These are phyloP conservation scores for Cladosporium sp. DNA, from an alignment of 2,329 filamentous ascomycete genomes.

Conservation along the genomic window DNA sequence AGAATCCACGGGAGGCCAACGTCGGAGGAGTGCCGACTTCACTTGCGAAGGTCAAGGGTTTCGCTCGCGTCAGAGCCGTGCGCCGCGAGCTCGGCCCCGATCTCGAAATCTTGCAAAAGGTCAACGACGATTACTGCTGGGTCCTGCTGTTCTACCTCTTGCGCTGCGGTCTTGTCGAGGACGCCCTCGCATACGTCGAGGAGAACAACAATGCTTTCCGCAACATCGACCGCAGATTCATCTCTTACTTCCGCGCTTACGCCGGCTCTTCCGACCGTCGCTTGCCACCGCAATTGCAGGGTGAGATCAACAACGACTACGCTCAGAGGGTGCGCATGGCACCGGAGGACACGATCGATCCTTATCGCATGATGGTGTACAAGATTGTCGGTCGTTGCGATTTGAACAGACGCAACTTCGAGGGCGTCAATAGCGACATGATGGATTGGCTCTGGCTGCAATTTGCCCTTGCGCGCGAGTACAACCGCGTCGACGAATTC, in stretches of 20 bases:
- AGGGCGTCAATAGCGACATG: slow-evolving; percentile 55
- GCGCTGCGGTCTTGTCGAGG: slow-evolving; percentile 75
- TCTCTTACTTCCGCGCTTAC: slow-evolving; percentile 82
- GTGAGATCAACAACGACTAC: slow-evolving; percentile 86
- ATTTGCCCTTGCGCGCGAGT: slow-evolving; percentile 59
- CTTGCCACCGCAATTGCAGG: slow-evolving; percentile 73
- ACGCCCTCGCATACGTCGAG: slow-evolving; percentile 83
- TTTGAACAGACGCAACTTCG: slow-evolving; percentile 53
- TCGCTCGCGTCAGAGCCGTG: slow-evolving; percentile 73
- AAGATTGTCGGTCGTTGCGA: slow-evolving; percentile 86
- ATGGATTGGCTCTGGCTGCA: slow-evolving; percentile 67
- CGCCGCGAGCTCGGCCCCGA: slow-evolving; percentile 81
- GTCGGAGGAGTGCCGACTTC: slow-evolving; percentile 85
- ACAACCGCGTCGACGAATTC: slow-evolving; percentile 57
- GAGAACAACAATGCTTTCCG: slow-evolving; percentile 76
- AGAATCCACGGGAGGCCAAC: slow-evolving; percentile 82
- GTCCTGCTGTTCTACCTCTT: slow-evolving; percentile 90
- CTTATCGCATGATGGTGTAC: slow-evolving; percentile 95
- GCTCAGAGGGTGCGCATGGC: slow-evolving; percentile 79
- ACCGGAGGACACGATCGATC: slow-evolving; percentile 82
- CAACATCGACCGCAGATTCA: slow-evolving; percentile 85
- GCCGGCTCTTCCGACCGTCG: slow-evolving; percentile 71
- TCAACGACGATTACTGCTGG: slow-evolving; percentile 78
- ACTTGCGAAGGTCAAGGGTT: slow-evolving; percentile 87
- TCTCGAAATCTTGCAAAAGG: slow-evolving; percentile 67